Evolutionary conservation across 257 asterid genomes (phyloP).

Genomic region (Petrea volubilis): DNA sequence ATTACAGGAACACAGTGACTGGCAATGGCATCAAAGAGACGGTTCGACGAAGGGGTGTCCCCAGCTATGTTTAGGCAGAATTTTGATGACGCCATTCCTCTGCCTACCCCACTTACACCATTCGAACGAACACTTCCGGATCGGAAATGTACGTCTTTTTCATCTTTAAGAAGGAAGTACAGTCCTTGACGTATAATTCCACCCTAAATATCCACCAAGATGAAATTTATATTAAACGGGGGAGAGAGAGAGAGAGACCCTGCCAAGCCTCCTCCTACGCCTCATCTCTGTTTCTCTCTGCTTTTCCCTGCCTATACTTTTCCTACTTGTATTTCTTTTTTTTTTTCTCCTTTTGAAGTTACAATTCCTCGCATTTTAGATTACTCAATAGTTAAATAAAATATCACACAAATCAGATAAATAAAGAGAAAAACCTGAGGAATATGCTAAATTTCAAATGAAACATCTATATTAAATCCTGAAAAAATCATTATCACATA

Average conservation of each 20-base stretch:
- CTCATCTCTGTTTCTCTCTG: background rate
- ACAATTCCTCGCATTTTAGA: background rate
- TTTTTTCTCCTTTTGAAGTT: background rate
- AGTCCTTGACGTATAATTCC: slow-evolving; percentile 73
- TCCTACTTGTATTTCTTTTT: background rate
- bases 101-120: slow-evolving; percentile 57
- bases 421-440: background rate
- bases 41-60: slow-evolving; percentile 90
- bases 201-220: slow-evolving; percentile 49
- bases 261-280: too few species aligned
- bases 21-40: slow-evolving; percentile 85
- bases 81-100: slow-evolving; percentile 79
- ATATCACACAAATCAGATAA: too few species aligned
- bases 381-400: background rate
- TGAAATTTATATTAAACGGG: background rate
- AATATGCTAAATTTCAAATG: background rate
- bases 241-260: background rate
- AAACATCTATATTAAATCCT: background rate
- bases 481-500: background rate
- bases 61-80: slow-evolving; percentile 87
- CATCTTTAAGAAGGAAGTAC: slow-evolving; percentile 65
- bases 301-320: background rate
- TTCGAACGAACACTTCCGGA: slow-evolving; percentile 62
- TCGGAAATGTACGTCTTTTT: slow-evolving; percentile 62
- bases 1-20: slow-evolving; percentile 88